Base-by-base conservation (phyloP, 129 eudicot species). In the Ambrosia artemisiifolia region DNA sequence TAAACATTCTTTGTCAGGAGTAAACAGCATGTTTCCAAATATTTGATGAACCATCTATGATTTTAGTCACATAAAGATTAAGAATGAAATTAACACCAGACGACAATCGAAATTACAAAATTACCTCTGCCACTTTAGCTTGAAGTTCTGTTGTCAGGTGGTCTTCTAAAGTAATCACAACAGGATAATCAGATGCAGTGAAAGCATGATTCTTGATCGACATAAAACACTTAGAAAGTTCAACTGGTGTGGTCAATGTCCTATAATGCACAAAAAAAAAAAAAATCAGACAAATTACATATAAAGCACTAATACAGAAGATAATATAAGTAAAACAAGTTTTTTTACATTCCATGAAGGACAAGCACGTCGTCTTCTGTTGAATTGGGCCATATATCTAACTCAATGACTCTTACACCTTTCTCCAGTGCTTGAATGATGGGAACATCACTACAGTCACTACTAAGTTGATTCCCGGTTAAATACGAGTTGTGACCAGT, bases 321-420 rank as follows among this genome's bases (percentile, higher is more conserved):
- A 46, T 7, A 46, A 63, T 33, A 3, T 17, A 17, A 1, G 60
- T 33, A 46, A 51, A 51, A 17, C 28, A 51, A 51, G 24, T 17
- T 63, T 63, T 19, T 55, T 65, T 82, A 93, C 98, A 87, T 80
- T 79, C 98, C 98, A 82, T 93, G 98, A 73, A 89, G 96, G 48
- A 93, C 98, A 54, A 82, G 32, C 2, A 93, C 85, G 51, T 89
- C 78, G 32, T 93, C 95, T 2, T 86, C 81, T 7, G 79, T 14
- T 35, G 98, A 93, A 80, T 93, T 93, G 24, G 98, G 96, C 98
- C 98, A 93, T 75, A 93, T 83, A 72, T 93, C 98, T 80, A 93
- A 80, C 77, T 93, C 98, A 51, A 93, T 87, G 30, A 87, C 98
- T 82, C 98, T 83, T 30, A 93, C 98, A 6, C 95, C 95, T 62